Evolutionary conservation across 2,329 filamentous ascomycete species (phyloP).

Genomic region (Metarhizium anisopliae): DNA sequence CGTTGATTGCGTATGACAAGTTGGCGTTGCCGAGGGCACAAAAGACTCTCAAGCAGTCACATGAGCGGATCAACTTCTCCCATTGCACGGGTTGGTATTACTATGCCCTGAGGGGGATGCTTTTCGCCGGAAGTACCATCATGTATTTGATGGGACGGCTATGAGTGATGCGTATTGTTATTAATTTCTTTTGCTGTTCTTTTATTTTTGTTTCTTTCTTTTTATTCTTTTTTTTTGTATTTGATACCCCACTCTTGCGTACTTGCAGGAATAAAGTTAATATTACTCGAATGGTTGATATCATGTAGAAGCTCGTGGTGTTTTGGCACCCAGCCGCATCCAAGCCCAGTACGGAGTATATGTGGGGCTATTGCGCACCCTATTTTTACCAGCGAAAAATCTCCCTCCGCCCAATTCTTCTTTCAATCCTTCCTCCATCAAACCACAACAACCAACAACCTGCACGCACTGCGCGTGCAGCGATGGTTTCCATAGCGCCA

Average conservation of each 20-base stretch:
- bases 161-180: background rate
- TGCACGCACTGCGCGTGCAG: background rate
- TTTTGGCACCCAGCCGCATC: too few species aligned
- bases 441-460: background rate
- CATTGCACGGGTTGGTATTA: constrained; percentile 7
- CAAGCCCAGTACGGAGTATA: too few species aligned
- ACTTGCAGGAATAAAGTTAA: too few species aligned
- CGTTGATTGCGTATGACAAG: constrained; percentile 23
- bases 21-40: constrained; percentile 21
- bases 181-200: too few species aligned
- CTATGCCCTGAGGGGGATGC: background rate
- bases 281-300: too few species aligned
- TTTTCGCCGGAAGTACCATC: background rate
- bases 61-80: constrained; percentile 5
- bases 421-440: background rate
- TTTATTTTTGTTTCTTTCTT: too few species aligned
- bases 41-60: constrained; percentile 13
- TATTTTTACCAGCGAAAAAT: background rate
- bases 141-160: background rate
- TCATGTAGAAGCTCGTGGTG: too few species aligned
- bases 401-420: background rate
- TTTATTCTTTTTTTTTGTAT: too few species aligned
- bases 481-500: background rate
- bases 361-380: background rate
- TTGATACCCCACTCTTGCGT: too few species aligned